phyloP scores from a whole-genome alignment of 148 eudicot genomes.

The Cornus suecica region DNA sequence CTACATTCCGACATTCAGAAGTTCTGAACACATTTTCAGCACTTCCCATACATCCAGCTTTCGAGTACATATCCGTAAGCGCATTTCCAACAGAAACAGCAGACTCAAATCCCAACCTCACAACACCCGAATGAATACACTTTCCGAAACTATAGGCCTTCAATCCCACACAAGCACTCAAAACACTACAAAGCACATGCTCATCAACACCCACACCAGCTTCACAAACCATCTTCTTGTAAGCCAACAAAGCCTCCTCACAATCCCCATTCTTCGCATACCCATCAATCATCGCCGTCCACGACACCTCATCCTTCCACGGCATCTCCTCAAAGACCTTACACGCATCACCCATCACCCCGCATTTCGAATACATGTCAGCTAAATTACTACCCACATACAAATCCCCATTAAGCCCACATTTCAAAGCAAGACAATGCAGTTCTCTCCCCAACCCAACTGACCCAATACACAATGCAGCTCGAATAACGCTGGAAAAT shows the following conservation, averaged over 20 bases:
- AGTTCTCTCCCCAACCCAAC: slow-evolving; percentile 33
- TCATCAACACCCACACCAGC: slow-evolving; percentile 24
- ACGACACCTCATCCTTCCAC: slow-evolving; percentile 45
- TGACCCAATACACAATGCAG: slow-evolving; percentile 18
- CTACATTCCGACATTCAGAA: slow-evolving; percentile 26
- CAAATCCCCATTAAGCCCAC: slow-evolving; percentile 34
- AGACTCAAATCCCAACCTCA: slow-evolving; percentile 35
- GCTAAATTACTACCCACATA: slow-evolving; percentile 53
- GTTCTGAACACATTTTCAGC: slow-evolving; percentile 31
- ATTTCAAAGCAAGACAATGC: slow-evolving; percentile 43
- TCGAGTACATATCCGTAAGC: slow-evolving; percentile 40
- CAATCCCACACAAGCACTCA: slow-evolving; percentile 32
- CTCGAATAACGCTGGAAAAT: slow-evolving; percentile 41
- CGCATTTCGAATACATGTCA: slow-evolving; percentile 51
- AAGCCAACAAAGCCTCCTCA: slow-evolving; percentile 34
- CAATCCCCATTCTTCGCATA: slow-evolving; percentile 39
- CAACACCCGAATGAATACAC: slow-evolving; percentile 25
- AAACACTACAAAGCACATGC: slow-evolving; percentile 25
- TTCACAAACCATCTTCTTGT: slow-evolving; percentile 32
- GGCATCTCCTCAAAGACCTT: slow-evolving; percentile 52
- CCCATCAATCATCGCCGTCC: slow-evolving; percentile 54
- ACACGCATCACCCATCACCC: slow-evolving; percentile 37
- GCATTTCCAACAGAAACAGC: slow-evolving; percentile 39
- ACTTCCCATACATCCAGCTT: slow-evolving; percentile 30
- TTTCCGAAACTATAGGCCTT: slow-evolving; percentile 25